Evolutionary conservation across 2,329 filamentous ascomycete species (phyloP).

Genomic region (Penicillium polonicum): DNA sequence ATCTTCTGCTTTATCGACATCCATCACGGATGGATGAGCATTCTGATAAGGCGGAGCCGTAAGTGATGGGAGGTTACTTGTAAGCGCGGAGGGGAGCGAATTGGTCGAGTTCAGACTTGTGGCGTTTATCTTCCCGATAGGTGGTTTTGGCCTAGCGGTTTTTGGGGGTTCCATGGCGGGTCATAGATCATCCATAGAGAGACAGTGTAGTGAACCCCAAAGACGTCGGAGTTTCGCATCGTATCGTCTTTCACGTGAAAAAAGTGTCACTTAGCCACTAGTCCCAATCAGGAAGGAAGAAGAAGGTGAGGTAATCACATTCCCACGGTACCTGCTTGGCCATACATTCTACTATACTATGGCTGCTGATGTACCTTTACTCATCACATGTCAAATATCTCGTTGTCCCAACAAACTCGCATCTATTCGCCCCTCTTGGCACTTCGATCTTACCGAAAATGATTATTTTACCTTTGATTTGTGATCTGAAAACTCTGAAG

Average conservation of each 20-base stretch:
- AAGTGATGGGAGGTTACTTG: constrained; percentile 7
- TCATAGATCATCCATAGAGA: constrained; percentile 6
- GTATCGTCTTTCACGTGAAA: constrained; percentile 13
- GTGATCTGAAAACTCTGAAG: neutral
- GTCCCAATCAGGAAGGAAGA: neutral
- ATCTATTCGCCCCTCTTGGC: neutral
- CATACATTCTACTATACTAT: constrained; percentile 6
- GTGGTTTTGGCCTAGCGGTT: constrained; percentile 1
- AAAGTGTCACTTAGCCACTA: constrained; percentile 6
- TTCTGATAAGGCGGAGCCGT: constrained; percentile 22
- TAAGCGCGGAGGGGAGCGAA: constrained; percentile 11
- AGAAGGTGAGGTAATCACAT: constrained; percentile 6
- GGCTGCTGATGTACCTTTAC: neutral
- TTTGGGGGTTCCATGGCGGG: constrained; percentile 16
- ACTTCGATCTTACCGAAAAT: constrained; percentile 4
- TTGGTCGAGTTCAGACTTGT: constrained; percentile 14
- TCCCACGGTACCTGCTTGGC: neutral
- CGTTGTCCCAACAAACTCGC: neutral
- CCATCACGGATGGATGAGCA: constrained; percentile 38
- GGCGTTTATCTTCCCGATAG: constrained; percentile 4
- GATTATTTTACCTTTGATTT: neutral
- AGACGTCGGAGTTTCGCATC: constrained; percentile 6
- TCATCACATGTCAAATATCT: constrained; percentile 10
- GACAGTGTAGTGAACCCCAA: neutral
- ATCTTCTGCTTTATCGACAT: constrained; percentile 33